These are phyloP conservation scores for Cryptococcus wingfieldii DNA, from an alignment of 1,284 basidiomycete species.

Conservation along the genomic window DNA sequence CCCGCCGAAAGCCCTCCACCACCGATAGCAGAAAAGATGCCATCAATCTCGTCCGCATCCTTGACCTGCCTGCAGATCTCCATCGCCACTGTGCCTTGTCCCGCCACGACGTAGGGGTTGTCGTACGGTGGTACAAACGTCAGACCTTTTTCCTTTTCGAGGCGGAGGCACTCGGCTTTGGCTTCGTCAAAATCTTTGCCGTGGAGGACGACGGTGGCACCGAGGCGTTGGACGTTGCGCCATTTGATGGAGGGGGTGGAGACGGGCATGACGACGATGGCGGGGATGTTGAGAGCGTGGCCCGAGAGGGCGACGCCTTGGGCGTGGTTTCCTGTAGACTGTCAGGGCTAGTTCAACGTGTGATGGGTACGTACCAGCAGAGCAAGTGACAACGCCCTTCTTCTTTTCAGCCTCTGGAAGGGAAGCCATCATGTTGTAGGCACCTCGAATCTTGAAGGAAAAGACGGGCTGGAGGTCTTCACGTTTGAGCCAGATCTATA, in stretches of 20 bases:
- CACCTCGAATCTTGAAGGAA: conserved; percentile 96
- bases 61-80: conserved; percentile 86
- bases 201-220: conserved; percentile 89
- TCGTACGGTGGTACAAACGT: conserved; percentile 96
- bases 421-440: conserved; percentile 98
- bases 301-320: conserved; percentile 97
- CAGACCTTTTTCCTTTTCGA: conserved; percentile 71
- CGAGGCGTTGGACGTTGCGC: conserved; percentile 83
- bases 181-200: conserved; percentile 95
- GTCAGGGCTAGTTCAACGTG: conserved; percentile 72
- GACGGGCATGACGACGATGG: conserved; percentile 97
- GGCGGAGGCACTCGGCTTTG: conserved; percentile 85
- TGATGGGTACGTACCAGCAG: conserved; percentile 87
- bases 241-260: conserved; percentile 97
- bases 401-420: conserved; percentile 82
- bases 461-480: conserved; percentile 99
- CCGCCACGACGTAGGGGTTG: conserved; percentile 93
- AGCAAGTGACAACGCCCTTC: conserved; percentile 97
- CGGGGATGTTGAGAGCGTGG: conserved; percentile 73
- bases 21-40: conserved; percentile 82
- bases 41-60: conserved; percentile 71
- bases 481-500: conserved; percentile 81
- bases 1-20: conserved; percentile 90
- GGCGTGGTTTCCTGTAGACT: conserved; percentile 86
- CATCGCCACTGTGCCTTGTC: conserved; percentile 92